phyloP scores from a whole-genome alignment of 441 rosid species.

The Gossypium schwendimanii region DNA sequence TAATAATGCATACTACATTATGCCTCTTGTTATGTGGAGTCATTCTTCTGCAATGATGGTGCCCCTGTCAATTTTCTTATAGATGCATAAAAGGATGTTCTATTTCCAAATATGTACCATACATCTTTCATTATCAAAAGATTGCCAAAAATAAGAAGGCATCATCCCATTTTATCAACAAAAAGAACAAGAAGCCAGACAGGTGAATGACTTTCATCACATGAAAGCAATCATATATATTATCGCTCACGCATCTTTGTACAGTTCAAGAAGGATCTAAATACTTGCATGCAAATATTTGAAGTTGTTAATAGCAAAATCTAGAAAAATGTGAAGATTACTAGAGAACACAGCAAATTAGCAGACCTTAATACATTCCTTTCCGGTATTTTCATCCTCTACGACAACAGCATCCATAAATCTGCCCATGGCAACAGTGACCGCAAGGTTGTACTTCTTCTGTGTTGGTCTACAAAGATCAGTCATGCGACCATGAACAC shows the following conservation, averaged over 20 bases:
- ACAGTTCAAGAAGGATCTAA: neutral
- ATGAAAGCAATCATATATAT: neutral
- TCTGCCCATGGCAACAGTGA: conserved; percentile 98
- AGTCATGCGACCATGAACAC: conserved; percentile 98
- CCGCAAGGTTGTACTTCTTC: conserved; percentile 93
- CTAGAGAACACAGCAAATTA: conserved; percentile 9
- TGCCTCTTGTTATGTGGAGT: neutral
- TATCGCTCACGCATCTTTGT: neutral
- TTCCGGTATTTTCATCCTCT: conserved; percentile 92
- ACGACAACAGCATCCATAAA: conserved; percentile 99
- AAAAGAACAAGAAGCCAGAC: neutral
- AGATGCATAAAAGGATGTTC: neutral
- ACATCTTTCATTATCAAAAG: conserved; percentile 8
- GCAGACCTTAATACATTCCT: conserved; percentile 93
- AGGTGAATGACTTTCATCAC: conserved; percentile 1
- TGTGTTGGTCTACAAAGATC: conserved; percentile 92
- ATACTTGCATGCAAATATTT: neutral
- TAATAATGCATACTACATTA: neutral
- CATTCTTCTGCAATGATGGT: neutral
- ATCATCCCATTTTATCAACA: neutral
- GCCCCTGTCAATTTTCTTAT: neutral
- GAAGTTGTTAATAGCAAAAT: conserved; percentile 3
- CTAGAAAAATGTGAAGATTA: conserved; percentile 8
- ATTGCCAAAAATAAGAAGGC: conserved; percentile 10
- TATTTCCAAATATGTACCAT: neutral